phyloP scores from a whole-genome alignment of 805 yeast genomes.

The Candida patagonica region DNA sequence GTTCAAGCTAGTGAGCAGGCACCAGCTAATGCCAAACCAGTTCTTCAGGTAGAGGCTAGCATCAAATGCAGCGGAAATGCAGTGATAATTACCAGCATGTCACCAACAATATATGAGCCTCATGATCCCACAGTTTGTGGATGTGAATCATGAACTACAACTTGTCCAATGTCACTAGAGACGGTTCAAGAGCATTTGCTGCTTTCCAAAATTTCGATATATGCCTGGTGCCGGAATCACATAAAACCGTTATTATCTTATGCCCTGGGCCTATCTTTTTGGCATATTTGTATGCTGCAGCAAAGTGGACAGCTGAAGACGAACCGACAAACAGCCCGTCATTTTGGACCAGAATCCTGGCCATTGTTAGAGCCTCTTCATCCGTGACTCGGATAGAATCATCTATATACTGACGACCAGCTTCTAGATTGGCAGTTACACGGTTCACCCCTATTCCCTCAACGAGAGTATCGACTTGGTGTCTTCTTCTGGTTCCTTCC shows the following conservation, averaged over 20 bases:
- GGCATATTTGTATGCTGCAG: constrained; percentile 68
- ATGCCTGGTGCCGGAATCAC: constrained; percentile 90
- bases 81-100: too few species aligned
- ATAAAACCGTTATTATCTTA: constrained; percentile 72
- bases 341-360: constrained; percentile 63
- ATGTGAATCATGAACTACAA: background rate
- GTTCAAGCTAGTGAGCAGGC: too few species aligned
- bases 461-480: constrained; percentile 89
- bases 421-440: constrained; percentile 68
- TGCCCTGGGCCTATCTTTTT: constrained; percentile 46
- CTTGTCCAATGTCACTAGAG: constrained; percentile 2
- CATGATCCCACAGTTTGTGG: constrained; percentile 1
- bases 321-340: constrained; percentile 92
- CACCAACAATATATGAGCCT: too few species aligned
- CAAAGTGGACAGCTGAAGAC: constrained; percentile 89
- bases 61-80: too few species aligned
- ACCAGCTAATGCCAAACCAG: too few species aligned
- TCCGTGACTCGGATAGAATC: constrained; percentile 76
- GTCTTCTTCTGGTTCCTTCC: constrained; percentile 90
- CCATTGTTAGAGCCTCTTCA: constrained; percentile 79
- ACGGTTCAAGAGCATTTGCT: constrained; percentile 8
- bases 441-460: constrained; percentile 93
- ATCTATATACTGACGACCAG: constrained; percentile 63
- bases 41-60: too few species aligned
- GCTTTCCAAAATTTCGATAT: constrained; percentile 83